Evolutionary conservation across 345 rosid genomes (phyloP), one percentile per base, ranked within the genome.

Genomic region (Gossypium sturtianum): DNA sequence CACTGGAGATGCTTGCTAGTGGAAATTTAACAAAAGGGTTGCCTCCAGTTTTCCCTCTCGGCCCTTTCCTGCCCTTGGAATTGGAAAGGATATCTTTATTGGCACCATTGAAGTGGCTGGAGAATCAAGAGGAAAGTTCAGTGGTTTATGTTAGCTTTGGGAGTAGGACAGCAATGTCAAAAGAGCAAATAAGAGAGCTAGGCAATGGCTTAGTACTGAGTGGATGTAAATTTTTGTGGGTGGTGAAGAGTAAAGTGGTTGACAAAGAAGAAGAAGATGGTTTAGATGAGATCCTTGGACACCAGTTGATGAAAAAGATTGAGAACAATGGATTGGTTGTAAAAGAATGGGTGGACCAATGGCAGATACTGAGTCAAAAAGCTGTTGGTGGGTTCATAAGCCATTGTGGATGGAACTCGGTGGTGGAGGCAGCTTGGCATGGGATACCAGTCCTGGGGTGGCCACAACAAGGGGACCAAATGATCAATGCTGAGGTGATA

Each of bases 381-480:
- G 77, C 86, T 0, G 44, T 84, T 0, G 84, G 85, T 19, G 84
- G 86, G 20, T 84, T 84, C 54, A 44, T 86, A 10, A 67, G 76
- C 12, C 85, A 82, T 7, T 72, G 85, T 11, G 85, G 87, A 9
- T 82, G 87, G 87, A 82, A 87, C 74, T 87, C 91, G 13, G 80
- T 80, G 67, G 43, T 67, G 27, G 91, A 87, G 77, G 85, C 85
- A 1, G 80, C 82, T 5, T 62, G 78, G 81, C 58, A 58, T 45
- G 88, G 88, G 2, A 77, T 84, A 23, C 79, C 71, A 0, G 17
- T 87, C 67, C 74, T 87, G 20, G 86, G 82, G 5, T 84, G 88
- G 88, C 84, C 88, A 0, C 76, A 65, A 12, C 41, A 38, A 1
- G 91, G 87, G 8, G 87, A 87, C 73, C 85, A 87, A 53, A 85